phyloP scores from a whole-genome alignment of 305 asterid species.

The Nicotiana rustica region DNA sequence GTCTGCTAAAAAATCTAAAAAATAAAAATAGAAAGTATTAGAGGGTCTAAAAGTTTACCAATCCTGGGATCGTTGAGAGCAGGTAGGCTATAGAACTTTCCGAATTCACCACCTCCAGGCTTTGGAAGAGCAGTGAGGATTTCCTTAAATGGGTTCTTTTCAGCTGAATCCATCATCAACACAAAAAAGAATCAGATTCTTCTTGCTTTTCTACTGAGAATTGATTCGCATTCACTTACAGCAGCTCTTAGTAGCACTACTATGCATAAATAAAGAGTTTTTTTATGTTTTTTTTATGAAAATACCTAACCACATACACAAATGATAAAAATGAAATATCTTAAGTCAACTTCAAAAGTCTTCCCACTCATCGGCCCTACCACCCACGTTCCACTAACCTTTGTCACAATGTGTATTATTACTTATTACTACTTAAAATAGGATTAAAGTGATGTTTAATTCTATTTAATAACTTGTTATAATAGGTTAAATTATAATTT shows the following conservation, averaged over 20 bases:
- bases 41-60: conserved; percentile 51
- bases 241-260: conserved; percentile 11
- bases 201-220: conserved; percentile 3
- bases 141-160: conserved; percentile 73
- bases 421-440: neutral
- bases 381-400: conserved; percentile 33
- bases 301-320: neutral
- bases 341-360: conserved; percentile 35
- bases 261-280: conserved; percentile 18
- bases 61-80: conserved; percentile 88
- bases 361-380: conserved; percentile 31
- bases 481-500: no score
- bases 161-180: conserved; percentile 49
- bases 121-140: conserved; percentile 82
- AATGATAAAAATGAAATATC: conserved; percentile 29
- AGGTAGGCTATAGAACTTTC: conserved; percentile 88
- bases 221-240: conserved; percentile 33
- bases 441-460: no score
- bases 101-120: conserved; percentile 96
- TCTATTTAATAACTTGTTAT: no score
- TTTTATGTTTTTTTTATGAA: neutral
- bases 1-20: neutral
- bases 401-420: neutral
- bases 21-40: neutral
- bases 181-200: conserved; percentile 36